A percentile compares a stretch with the other conserved stretches of the same genome.
Conservation (phyloP, 1,139 yeast genomes). For the Schwanniomyces etchellsii region DNA sequence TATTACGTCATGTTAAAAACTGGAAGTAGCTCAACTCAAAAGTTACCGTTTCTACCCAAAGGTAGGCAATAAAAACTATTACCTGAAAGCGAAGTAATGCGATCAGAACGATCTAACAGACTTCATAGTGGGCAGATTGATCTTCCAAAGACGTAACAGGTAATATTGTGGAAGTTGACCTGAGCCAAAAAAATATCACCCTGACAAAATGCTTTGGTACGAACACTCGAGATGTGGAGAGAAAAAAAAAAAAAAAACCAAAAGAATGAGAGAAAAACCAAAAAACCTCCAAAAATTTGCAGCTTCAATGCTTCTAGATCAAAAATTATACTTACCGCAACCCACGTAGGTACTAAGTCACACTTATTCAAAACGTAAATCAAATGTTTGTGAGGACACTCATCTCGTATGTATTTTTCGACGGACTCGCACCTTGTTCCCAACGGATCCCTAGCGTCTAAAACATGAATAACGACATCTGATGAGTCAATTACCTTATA, state of each 20-base stretch:
- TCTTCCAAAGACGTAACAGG: conserved; percentile 99
- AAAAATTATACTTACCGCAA: conserved; percentile 75
- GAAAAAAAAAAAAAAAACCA: no score
- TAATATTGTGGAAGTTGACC: conserved; percentile 38
- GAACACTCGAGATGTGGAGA: no score
- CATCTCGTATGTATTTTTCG: conserved; percentile 87
- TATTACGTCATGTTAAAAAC: conserved; percentile 10
- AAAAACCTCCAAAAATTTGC: no score
- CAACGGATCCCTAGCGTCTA: conserved; percentile 95
- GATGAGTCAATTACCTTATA: conserved; percentile 95
- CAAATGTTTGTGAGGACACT: conserved; percentile 95
- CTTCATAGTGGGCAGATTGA: conserved; percentile 50
- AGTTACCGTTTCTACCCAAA: conserved; percentile 41
- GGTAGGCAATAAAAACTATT: conserved; percentile 40
- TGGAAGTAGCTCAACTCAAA: conserved; percentile 58
- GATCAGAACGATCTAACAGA: conserved; percentile 41
- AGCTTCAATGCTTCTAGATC: no score
- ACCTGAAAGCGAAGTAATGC: conserved; percentile 29
- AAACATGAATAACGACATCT: conserved; percentile 91
- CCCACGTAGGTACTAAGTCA: conserved; percentile 99
- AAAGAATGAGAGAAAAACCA: conserved; percentile 9
- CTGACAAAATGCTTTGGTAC: conserved; percentile 72
- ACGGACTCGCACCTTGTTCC: conserved; percentile 94
- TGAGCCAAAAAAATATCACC: conserved; percentile 42
- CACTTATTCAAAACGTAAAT: conserved; percentile 93